These are phyloP conservation scores for Cyberlindnera suaveolens DNA, from an alignment of 805 yeast genomes.

Conservation along the genomic window DNA sequence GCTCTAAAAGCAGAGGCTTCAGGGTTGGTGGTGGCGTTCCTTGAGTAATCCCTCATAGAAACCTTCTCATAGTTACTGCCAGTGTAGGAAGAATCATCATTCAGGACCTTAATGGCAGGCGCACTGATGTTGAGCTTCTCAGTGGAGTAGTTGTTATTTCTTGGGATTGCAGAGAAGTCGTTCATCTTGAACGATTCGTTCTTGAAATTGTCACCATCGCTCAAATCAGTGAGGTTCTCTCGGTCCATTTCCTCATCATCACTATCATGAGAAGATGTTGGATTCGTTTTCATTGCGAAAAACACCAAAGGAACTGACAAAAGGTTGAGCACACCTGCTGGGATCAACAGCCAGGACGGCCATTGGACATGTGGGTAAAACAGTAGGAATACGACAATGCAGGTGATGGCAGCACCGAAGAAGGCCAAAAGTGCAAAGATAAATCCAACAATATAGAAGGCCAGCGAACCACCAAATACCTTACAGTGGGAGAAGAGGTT, in stretches of 20 bases:
- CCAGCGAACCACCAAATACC: conserved; percentile 20
- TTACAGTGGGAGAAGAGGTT: conserved; percentile 29
- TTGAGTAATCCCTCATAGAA: conserved; percentile 21
- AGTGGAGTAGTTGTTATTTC: conserved; percentile 5
- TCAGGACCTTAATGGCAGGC: conserved; percentile 17
- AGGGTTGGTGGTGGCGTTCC: conserved; percentile 3
- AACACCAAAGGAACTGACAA: conserved; percentile 45
- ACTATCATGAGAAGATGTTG: conserved; percentile 5
- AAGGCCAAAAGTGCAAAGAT: conserved; percentile 44
- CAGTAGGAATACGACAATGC: conserved; percentile 48
- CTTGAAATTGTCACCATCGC: conserved; percentile 19
- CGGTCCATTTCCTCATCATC: conserved; percentile 9
- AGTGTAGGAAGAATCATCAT: conserved; percentile 20
- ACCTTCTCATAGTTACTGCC: conserved; percentile 20
- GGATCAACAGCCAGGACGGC: conserved; percentile 70
- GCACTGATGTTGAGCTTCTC: conserved; percentile 10
- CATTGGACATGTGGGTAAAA: conserved; percentile 63
- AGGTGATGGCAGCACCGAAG: conserved; percentile 45
- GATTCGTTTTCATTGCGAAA: conserved; percentile 27
- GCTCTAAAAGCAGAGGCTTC: conserved; percentile 10
- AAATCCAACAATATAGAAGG: conserved; percentile 37
- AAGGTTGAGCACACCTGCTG: conserved; percentile 54
- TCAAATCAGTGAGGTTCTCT: conserved; percentile 21
- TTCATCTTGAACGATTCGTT: conserved; percentile 8
- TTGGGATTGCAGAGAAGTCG: conserved; percentile 5